Evolutionary conservation across 371 early-diverging fungal species (phyloP).

Genomic region (Apophysomyces variabilis): DNA sequence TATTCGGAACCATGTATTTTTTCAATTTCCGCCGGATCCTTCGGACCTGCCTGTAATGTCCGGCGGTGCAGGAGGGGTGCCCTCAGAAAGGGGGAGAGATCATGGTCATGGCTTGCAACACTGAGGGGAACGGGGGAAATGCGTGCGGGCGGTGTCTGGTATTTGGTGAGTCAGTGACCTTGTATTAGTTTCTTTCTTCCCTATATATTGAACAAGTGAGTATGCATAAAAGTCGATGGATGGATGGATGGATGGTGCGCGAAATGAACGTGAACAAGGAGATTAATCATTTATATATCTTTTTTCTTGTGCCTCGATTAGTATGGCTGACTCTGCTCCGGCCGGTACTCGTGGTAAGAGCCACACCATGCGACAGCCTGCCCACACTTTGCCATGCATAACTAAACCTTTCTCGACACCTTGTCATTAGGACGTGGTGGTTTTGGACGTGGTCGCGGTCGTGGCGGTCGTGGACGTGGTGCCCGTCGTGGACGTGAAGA

Average conservation of each 20-base stretch:
- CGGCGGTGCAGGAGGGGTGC: not conserved
- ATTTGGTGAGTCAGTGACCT: not conserved
- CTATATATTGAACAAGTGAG: slow-evolving; percentile 12
- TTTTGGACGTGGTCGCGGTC: slow-evolving; percentile 80
- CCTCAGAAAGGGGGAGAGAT: too few relatives aligned
- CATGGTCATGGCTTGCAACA: not conserved
- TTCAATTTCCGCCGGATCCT: not conserved
- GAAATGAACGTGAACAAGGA: not conserved
- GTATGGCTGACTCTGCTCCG: slow-evolving; percentile 67
- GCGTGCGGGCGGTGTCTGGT: slow-evolving; percentile 5
- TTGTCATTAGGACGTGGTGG: slow-evolving; percentile 62
- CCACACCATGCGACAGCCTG: not conserved
- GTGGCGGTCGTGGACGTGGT: slow-evolving; percentile 81
- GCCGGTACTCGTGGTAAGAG: slow-evolving; percentile 46
- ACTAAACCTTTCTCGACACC: slow-evolving; percentile 2
- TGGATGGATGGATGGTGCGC: not conserved
- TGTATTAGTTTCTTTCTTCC: slow-evolving; percentile 1
- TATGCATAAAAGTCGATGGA: not conserved
- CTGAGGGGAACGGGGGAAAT: slow-evolving; percentile 2
- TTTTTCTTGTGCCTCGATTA: not conserved
- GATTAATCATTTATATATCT: too few relatives aligned
- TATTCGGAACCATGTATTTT: too few relatives aligned
- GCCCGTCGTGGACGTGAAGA: slow-evolving; percentile 75
- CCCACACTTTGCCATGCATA: not conserved
- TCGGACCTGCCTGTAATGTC: not conserved